phyloP scores from a whole-genome alignment of 345 rosid genomes.

The Arabis hirsuta region DNA sequence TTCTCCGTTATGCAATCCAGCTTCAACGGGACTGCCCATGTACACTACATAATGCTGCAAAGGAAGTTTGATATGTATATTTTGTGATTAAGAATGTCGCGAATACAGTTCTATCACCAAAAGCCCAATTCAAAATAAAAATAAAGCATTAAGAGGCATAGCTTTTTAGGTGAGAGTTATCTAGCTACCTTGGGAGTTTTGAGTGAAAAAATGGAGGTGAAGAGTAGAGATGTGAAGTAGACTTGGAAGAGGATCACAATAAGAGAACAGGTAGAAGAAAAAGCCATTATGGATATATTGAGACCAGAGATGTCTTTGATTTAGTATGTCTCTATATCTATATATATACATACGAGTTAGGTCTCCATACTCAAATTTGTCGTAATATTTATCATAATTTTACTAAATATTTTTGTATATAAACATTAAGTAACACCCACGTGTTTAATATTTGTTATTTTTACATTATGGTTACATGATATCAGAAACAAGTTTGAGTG shows the following conservation, averaged over 20 bases:
- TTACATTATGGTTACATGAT: too few relatives aligned
- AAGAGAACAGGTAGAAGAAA: constrained; percentile 13
- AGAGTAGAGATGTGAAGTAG: constrained; percentile 21
- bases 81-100: neutral
- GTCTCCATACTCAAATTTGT: constrained; percentile 10
- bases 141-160: neutral
- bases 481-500: too few relatives aligned
- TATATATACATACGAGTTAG: neutral
- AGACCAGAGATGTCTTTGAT: constrained; percentile 8
- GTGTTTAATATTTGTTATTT: neutral
- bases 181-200: constrained; percentile 35
- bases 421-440: neutral
- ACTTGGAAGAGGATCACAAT: constrained; percentile 11
- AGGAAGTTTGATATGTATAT: constrained; percentile 19
- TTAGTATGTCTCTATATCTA: constrained; percentile 7
- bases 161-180: neutral
- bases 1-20: constrained; percentile 19
- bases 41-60: constrained; percentile 41
- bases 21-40: constrained; percentile 32
- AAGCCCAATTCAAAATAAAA: neutral
- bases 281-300: neutral
- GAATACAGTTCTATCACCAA: neutral
- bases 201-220: constrained; percentile 20
- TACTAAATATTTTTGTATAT: neutral
- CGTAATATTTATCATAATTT: neutral